Conservation (phyloP, 2,329 filamentous ascomycete species). For the Sclerotinia subarctica region DNA sequence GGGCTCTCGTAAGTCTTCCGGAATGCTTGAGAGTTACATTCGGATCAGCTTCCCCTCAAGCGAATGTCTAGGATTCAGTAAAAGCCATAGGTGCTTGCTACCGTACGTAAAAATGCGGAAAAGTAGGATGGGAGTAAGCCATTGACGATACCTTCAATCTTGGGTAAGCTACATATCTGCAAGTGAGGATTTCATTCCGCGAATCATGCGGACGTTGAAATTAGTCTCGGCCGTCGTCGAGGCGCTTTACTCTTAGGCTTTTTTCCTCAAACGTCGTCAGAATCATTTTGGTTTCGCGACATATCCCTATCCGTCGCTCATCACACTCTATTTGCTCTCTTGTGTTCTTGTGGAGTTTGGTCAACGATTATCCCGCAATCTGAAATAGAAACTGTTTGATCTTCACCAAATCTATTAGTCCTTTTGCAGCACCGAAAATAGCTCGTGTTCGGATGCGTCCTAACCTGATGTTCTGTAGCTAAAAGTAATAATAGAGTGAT, state of each 20-base stretch:
- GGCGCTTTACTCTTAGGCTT: not conserved
- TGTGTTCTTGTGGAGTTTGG: slow-evolving; percentile 6
- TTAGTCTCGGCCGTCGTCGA: not conserved
- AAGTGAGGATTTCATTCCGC: not conserved
- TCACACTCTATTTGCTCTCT: slow-evolving; percentile 10
- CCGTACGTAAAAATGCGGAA: not conserved
- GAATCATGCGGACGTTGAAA: slow-evolving; percentile 10
- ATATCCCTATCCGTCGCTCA: slow-evolving; percentile 5
- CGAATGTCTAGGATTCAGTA: slow-evolving; percentile 5
- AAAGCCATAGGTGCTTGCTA: not conserved
- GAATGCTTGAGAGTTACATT: slow-evolving; percentile 14
- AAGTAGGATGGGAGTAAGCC: slow-evolving; percentile 7
- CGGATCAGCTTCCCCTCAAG: slow-evolving; percentile 15
- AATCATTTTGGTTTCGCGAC: slow-evolving; percentile 10
- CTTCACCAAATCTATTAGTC: slow-evolving; percentile 2
- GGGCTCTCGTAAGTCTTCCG: slow-evolving; percentile 10
- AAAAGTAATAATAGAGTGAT: not conserved
- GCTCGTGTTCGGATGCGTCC: slow-evolving; percentile 2
- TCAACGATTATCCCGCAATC: slow-evolving; percentile 15
- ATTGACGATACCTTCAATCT: slow-evolving; percentile 9
- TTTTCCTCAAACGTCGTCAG: not conserved
- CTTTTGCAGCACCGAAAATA: slow-evolving; percentile 9
- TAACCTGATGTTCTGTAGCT: not conserved
- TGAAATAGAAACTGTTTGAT: slow-evolving; percentile 16
- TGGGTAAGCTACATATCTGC: not conserved